Evolutionary conservation across 495 filamentous ascomycete species (phyloP).

Genomic region (Hypoxylon intermedium): DNA sequence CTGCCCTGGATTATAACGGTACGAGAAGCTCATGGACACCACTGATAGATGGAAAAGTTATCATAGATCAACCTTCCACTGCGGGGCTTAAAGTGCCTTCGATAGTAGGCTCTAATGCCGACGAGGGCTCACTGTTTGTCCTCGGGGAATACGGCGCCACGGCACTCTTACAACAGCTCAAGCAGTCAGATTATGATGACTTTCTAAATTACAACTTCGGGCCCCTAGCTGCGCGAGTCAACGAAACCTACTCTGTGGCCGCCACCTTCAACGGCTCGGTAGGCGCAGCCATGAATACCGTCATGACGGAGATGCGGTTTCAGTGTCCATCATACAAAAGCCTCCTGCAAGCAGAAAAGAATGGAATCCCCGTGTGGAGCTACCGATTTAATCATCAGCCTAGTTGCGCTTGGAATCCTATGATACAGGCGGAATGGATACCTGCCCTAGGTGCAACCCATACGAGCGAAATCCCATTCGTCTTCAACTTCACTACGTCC

Average conservation of each 20-base stretch:
- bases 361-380: slow-evolving; percentile 42
- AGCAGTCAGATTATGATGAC: slow-evolving; percentile 23
- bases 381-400: slow-evolving; percentile 48
- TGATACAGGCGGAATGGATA: slow-evolving; percentile 22
- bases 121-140: slow-evolving; percentile 41
- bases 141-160: slow-evolving; percentile 21
- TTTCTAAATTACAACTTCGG: slow-evolving; percentile 47
- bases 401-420: slow-evolving; percentile 43
- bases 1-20: slow-evolving; percentile 19
- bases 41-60: slow-evolving; percentile 44
- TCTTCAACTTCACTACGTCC: slow-evolving; percentile 47
- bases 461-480: slow-evolving; percentile 51
- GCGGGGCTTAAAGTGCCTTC: slow-evolving; percentile 46
- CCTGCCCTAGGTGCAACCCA: slow-evolving; percentile 42
- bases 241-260: slow-evolving; percentile 45
- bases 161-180: not conserved
- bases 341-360: slow-evolving; percentile 26
- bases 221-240: slow-evolving; percentile 38
- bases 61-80: slow-evolving; percentile 44
- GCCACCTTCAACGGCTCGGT: slow-evolving; percentile 30
- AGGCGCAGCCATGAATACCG: slow-evolving; percentile 9
- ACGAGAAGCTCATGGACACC: slow-evolving; percentile 36
- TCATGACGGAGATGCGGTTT: slow-evolving; percentile 45
- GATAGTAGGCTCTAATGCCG: slow-evolving; percentile 45
- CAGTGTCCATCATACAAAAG: slow-evolving; percentile 43